These are phyloP conservation scores for Moelleriella libera DNA, from an alignment of 2,329 filamentous ascomycete genomes.

Conservation along the genomic window DNA sequence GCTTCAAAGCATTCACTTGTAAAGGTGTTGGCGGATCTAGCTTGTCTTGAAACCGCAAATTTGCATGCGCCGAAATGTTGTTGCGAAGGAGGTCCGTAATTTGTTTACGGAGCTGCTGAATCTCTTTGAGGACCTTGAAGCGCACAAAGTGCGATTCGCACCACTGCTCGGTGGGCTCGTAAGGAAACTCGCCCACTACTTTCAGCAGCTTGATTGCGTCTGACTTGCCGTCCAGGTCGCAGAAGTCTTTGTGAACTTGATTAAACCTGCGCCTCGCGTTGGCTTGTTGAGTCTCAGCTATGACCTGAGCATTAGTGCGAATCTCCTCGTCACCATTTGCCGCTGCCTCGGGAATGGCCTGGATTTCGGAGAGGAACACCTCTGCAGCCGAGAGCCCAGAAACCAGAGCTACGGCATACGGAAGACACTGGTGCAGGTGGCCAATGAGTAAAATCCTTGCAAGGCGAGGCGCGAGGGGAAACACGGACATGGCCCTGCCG, in stretches of 20 bases:
- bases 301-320: conserved; percentile 52
- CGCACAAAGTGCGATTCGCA: conserved; percentile 76
- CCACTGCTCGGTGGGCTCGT: conserved; percentile 58
- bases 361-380: conserved; percentile 70
- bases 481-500: conserved; percentile 72
- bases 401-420: conserved; percentile 78
- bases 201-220: conserved; percentile 87
- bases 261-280: conserved; percentile 48
- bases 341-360: conserved; percentile 48
- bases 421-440: conserved; percentile 66
- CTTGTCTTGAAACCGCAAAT: conserved; percentile 38
- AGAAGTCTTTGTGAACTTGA: conserved; percentile 63
- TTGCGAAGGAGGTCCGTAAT: conserved; percentile 66
- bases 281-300: conserved; percentile 57
- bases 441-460: conserved; percentile 85
- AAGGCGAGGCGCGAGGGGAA: conserved; percentile 82
- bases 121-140: conserved; percentile 76
- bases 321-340: conserved; percentile 32
- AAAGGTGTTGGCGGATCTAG: conserved; percentile 47
- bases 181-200: conserved; percentile 75
- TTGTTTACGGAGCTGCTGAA: conserved; percentile 68
- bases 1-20: conserved; percentile 68
- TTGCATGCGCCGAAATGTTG: conserved; percentile 55
- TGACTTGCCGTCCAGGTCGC: conserved; percentile 65
- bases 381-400: conserved; percentile 80